These are phyloP conservation scores for Xylariaceae sp. DNA, from an alignment of 2,329 filamentous ascomycete genomes.

Conservation along the genomic window DNA sequence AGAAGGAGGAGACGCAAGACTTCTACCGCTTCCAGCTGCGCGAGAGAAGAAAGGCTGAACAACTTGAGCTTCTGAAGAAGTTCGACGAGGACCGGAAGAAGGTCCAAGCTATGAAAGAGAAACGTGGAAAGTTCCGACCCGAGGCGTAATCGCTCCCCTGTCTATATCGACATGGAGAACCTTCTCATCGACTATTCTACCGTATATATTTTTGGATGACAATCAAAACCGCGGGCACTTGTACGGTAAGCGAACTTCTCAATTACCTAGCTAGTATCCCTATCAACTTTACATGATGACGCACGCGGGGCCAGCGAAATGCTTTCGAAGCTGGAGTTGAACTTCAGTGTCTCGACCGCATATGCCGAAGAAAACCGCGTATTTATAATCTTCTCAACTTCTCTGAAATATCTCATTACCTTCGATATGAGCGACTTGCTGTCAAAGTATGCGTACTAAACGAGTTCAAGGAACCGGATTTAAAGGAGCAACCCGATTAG, in stretches of 20 bases:
- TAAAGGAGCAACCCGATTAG: neutral
- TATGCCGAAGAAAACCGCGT: conserved; percentile 60
- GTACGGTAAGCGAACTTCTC: conserved; percentile 13
- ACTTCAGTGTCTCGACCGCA: conserved; percentile 16
- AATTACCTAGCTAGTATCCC: neutral
- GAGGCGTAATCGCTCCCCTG: conserved; percentile 35
- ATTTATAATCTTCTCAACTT: conserved; percentile 58
- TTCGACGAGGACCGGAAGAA: conserved; percentile 74
- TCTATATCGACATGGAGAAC: neutral
- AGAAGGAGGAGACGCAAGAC: conserved; percentile 58
- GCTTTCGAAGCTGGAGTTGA: conserved; percentile 24
- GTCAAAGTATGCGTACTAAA: conserved; percentile 5
- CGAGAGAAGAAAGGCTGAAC: conserved; percentile 71
- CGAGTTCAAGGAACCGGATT: neutral
- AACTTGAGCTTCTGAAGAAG: conserved; percentile 60
- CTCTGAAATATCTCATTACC: conserved; percentile 42
- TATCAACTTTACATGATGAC: conserved; percentile 40
- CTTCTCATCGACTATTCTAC: neutral
- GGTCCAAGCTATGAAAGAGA: conserved; percentile 64
- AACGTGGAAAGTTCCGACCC: conserved; percentile 56
- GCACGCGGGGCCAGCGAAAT: conserved; percentile 49
- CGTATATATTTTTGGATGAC: neutral
- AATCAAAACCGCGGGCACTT: neutral
- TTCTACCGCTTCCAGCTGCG: conserved; percentile 83
- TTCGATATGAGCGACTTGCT: neutral